Percentiles rank a stretch among this genome's conserved stretches.
phyloP scores from a whole-genome alignment of 192 early-diverging fungal genomes.

The Backusella tarrabulga region DNA sequence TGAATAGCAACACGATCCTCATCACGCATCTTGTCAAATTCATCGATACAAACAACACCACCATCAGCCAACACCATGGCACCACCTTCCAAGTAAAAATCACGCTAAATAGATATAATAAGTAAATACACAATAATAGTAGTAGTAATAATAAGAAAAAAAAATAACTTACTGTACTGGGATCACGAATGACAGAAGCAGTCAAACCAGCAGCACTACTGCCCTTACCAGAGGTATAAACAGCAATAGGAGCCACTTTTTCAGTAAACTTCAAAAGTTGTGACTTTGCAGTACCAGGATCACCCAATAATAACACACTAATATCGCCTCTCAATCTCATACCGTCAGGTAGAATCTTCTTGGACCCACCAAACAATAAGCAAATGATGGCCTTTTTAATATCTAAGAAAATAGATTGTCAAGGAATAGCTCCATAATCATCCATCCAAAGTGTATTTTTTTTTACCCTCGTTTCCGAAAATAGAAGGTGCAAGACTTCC shows the following conservation, averaged over 20 bases:
- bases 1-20: slow-evolving; percentile 99
- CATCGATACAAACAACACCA: slow-evolving; percentile 99
- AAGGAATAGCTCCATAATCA: too few species aligned
- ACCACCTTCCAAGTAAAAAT: slow-evolving; percentile 97
- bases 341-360: slow-evolving; percentile 93
- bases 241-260: slow-evolving; percentile 95
- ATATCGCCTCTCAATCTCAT: slow-evolving; percentile 98
- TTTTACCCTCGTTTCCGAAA: slow-evolving; percentile 82
- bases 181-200: slow-evolving; percentile 94
- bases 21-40: slow-evolving; percentile 99
- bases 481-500: slow-evolving; percentile 96
- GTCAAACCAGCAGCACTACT: slow-evolving; percentile 98
- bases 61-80: slow-evolving; percentile 99
- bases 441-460: background rate
- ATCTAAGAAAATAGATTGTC: slow-evolving; percentile 47
- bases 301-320: slow-evolving; percentile 94
- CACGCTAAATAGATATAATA: slow-evolving; percentile 53
- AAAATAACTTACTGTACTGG: slow-evolving; percentile 62
- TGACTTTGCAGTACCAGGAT: slow-evolving; percentile 98
- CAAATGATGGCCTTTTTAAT: slow-evolving; percentile 97
- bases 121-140: background rate
- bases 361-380: slow-evolving; percentile 94
- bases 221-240: slow-evolving; percentile 99
- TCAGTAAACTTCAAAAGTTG: slow-evolving; percentile 99
- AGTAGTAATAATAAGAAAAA: background rate